A percentile compares a stretch with the other conserved stretches of the same genome.
Evolutionary conservation across 352 stramenopile genomes (phyloP).

Genomic region (Phytophthora capsici): DNA sequence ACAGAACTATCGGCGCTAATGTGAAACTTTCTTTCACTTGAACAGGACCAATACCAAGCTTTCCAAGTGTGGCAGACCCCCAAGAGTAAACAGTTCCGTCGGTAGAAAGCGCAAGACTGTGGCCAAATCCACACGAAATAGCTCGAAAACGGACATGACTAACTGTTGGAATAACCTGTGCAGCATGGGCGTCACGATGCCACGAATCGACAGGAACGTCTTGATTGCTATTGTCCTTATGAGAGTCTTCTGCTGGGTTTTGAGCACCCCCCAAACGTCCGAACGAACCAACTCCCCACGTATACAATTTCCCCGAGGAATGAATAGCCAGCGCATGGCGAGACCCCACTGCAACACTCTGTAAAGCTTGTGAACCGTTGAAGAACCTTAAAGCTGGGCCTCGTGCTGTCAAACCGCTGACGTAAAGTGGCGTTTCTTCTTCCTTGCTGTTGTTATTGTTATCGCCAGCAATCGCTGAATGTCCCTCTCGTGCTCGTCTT

Average conservation of each 20-base stretch:
- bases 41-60: constrained; percentile 65
- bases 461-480: constrained; percentile 1
- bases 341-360: constrained; percentile 68
- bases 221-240: not conserved
- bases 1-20: constrained; percentile 53
- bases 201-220: constrained; percentile 37
- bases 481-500: constrained; percentile 62
- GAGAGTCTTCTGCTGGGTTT: constrained; percentile 1
- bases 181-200: constrained; percentile 60
- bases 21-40: constrained; percentile 69
- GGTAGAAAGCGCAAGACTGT: constrained; percentile 70
- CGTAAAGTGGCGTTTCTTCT: constrained; percentile 31
- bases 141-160: constrained; percentile 55
- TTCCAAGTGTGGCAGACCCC: constrained; percentile 76
- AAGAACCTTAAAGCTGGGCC: constrained; percentile 51
- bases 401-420: constrained; percentile 64
- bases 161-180: constrained; percentile 53
- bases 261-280: constrained; percentile 58
- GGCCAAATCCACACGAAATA: constrained; percentile 69
- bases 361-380: constrained; percentile 58
- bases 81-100: constrained; percentile 76
- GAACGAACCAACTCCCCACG: constrained; percentile 79
- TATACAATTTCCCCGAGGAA: constrained; percentile 66
- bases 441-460: constrained; percentile 6
- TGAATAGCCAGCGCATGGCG: constrained; percentile 73